phyloP scores from a whole-genome alignment of 2,329 filamentous ascomycete species.

The Penicillium sp. region DNA sequence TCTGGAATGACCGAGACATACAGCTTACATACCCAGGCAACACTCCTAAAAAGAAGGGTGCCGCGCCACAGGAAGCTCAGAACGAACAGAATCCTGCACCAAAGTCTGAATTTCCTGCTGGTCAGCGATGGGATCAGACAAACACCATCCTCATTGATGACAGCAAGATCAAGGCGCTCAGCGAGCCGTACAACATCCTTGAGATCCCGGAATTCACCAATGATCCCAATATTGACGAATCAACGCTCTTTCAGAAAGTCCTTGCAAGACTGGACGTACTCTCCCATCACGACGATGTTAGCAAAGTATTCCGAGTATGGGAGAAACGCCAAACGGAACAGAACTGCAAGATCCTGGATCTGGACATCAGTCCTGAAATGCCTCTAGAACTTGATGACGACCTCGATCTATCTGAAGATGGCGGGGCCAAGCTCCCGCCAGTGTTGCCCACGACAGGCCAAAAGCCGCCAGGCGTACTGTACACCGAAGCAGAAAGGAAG shows the following conservation, averaged over 20 bases:
- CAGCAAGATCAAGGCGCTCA: constrained; percentile 72
- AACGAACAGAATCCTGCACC: not conserved
- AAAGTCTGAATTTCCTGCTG: constrained; percentile 39
- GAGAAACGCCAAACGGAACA: constrained; percentile 15
- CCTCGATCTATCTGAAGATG: constrained; percentile 10
- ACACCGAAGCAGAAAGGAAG: not conserved
- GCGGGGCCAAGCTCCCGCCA: constrained; percentile 12
- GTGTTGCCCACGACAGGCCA: not conserved
- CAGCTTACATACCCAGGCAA: constrained; percentile 43
- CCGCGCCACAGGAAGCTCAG: constrained; percentile 29
- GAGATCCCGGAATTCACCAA: constrained; percentile 72
- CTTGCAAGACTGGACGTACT: constrained; percentile 54
- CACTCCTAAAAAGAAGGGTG: not conserved
- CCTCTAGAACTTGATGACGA: constrained; percentile 4
- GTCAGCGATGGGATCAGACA: constrained; percentile 69
- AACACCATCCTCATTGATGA: constrained; percentile 94
- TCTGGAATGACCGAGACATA: constrained; percentile 62
- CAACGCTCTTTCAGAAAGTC: constrained; percentile 51
- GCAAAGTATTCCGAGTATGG: constrained; percentile 42
- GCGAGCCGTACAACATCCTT: constrained; percentile 81
- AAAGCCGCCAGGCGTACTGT: not conserved
- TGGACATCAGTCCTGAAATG: constrained; percentile 15
- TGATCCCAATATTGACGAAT: constrained; percentile 41
- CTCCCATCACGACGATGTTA: constrained; percentile 51
- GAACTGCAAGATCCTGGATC: constrained; percentile 20